Percentiles rank a stretch among this genome's conserved stretches.
Conservation (phyloP, 305 asterid species). For the Solanum hybrid region DNA sequence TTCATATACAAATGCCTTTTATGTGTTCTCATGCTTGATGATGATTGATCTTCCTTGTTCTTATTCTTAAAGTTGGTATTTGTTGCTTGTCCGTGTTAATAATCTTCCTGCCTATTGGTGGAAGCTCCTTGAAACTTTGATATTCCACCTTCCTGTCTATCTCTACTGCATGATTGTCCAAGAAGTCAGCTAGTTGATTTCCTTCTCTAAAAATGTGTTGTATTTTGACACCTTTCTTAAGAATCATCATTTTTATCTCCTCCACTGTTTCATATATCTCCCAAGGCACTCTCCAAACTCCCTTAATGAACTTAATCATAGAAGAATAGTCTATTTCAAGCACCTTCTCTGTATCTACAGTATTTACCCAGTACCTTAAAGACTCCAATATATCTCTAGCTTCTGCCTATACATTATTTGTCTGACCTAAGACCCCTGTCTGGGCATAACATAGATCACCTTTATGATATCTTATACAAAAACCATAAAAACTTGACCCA, state of each 20-base stretch:
- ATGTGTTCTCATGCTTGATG: not conserved
- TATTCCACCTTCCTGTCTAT: not conserved
- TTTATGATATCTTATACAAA: not conserved
- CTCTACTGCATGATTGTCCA: not conserved
- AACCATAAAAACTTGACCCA: not conserved
- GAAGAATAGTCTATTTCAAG: accelerated
- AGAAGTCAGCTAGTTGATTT: not conserved
- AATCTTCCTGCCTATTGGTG: not conserved
- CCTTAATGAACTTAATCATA: not conserved
- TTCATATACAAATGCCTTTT: not conserved
- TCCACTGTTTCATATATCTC: not conserved
- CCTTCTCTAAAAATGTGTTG: not conserved
- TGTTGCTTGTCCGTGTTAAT: not conserved
- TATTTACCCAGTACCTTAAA: not conserved
- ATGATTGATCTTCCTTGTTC: not conserved
- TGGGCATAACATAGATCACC: not conserved
- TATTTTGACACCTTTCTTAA: not conserved
- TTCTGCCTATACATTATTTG: not conserved
- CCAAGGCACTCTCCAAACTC: not conserved
- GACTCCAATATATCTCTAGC: not conserved
- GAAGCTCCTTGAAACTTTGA: not conserved
- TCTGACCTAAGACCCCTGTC: not conserved
- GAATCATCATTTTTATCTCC: not conserved
- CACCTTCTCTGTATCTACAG: too few relatives aligned
- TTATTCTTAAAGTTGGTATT: not conserved